Base-by-base conservation (phyloP, 331 rosid genomes). In the Malus hybrid region DNA sequence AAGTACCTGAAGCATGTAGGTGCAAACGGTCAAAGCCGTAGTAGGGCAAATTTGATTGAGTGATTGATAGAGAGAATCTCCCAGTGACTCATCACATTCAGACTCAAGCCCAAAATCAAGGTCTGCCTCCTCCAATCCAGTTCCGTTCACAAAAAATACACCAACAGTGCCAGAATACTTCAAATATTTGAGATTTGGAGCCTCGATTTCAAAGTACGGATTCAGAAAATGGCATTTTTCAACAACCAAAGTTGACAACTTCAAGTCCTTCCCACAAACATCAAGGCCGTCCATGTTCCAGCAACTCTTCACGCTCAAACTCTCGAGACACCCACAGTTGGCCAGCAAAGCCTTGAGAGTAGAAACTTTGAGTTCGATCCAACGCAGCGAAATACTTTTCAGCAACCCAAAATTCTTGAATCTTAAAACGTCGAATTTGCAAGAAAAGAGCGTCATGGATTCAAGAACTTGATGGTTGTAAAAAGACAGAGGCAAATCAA, bases 351-450 rank as follows among this genome's bases (percentile, higher is more conserved):
- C 20, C 56, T 7, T 12, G 13, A 88, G 5, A 2, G 68, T 28
- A 1, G 15, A 5, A 0, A 1, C 20, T 0, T 1, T n/a, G 14
- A 86, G 6, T 50, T 66, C 77, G 1, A 81, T 33, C 79, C 82
- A 86, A 13, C 91, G 82, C 13, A 90, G 66, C 14, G 82, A 81
- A 11, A 90, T 22, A 0, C 82, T 64, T 67, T 79, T 85, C 20
- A 86, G 81, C 26, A 61, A 8, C 2, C 1, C 1, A 3, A 86
- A 66, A 2, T 72, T 72, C 10, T 24, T 9, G 18, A 87, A 74
- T 12, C 69, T 68, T 0, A 46, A 3, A 36, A 57, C 1, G 0
- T 19, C 20, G 36, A 86, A 86, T 15, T 66, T 67, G 29, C 93
- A 86, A 1, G 85, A 75, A 39, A 72, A 55, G 62, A 90, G 66